Percentiles rank a stretch among this genome's conserved stretches.
Conservation (phyloP, 306 rosid genomes). For the Quillaja saponaria region DNA sequence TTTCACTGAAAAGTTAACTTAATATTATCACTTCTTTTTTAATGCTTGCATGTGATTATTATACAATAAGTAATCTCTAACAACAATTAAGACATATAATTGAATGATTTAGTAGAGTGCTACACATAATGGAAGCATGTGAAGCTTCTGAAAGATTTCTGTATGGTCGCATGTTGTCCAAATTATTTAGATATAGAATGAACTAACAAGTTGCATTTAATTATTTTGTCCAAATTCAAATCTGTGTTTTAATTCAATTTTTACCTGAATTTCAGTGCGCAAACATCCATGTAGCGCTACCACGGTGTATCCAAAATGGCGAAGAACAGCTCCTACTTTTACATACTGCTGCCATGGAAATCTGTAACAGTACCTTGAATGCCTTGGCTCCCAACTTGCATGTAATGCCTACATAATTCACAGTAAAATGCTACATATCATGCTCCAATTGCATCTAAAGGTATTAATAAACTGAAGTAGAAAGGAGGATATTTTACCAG, state of each 20-base stretch:
- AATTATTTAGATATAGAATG: too few species aligned
- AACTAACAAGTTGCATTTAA: too few species aligned
- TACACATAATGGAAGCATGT: too few species aligned
- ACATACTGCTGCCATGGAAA: slow-evolving; percentile 93
- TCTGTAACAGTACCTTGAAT: slow-evolving; percentile 69
- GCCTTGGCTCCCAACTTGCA: slow-evolving; percentile 99
- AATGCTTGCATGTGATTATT: too few species aligned
- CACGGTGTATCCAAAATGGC: slow-evolving; percentile 86
- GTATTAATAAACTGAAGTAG: slow-evolving; percentile 20
- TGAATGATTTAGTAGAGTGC: too few species aligned
- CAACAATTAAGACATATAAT: too few species aligned
- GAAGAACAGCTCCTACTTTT: slow-evolving; percentile 85
- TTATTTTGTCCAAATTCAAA: too few species aligned
- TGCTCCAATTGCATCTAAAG: slow-evolving; percentile 7
- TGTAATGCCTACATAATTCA: slow-evolving; percentile 64
- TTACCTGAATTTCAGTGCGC: slow-evolving; percentile 86
- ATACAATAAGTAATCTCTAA: too few species aligned
- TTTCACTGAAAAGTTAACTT: too few species aligned
- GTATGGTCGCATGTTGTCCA: too few species aligned
- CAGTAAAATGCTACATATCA: not conserved
- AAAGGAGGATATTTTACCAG: slow-evolving; percentile 47
- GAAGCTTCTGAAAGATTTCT: too few species aligned
- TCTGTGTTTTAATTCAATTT: not conserved
- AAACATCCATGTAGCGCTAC: slow-evolving; percentile 94
- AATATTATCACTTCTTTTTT: too few species aligned